These are phyloP conservation scores for Ceratobasidium sp. DNA, from an alignment of 1,284 basidiomycete genomes.

Conservation along the genomic window DNA sequence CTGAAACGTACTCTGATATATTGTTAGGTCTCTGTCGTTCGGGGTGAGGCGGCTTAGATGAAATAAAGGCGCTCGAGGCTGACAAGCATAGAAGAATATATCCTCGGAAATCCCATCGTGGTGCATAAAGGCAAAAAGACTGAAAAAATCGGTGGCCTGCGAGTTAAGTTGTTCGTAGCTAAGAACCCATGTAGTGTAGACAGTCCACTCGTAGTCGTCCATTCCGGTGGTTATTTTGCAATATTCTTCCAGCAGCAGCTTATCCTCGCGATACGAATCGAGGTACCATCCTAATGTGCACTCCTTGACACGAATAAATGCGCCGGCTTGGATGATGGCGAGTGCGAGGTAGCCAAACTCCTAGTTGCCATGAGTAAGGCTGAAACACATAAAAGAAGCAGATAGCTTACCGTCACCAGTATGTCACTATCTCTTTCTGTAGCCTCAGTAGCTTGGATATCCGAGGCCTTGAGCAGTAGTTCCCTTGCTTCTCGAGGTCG, in stretches of 20 bases:
- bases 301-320: not conserved
- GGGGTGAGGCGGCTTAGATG: too few relatives aligned
- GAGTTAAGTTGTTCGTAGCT: not conserved
- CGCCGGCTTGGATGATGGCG: slow-evolving; percentile 17
- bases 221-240: not conserved
- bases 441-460: not conserved
- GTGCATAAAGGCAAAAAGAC: slow-evolving; percentile 20
- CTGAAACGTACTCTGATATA: not conserved
- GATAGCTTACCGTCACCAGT: too few relatives aligned
- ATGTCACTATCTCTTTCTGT: not conserved
- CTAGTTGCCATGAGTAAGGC: not conserved
- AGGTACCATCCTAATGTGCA: slow-evolving; percentile 7
- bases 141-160: not conserved
- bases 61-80: too few relatives aligned
- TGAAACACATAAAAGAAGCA: too few relatives aligned
- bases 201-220: slow-evolving; percentile 6
- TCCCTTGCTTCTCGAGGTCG: not conserved
- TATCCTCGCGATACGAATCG: not conserved
- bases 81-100: not conserved
- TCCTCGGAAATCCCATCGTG: slow-evolving; percentile 9
- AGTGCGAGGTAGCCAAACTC: slow-evolving; percentile 10
- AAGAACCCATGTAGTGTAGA: not conserved
- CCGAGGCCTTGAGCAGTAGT: not conserved
- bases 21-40: not conserved
- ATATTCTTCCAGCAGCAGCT: too few relatives aligned